phyloP scores from a whole-genome alignment of 331 rosid species.

The Quercus lobata region DNA sequence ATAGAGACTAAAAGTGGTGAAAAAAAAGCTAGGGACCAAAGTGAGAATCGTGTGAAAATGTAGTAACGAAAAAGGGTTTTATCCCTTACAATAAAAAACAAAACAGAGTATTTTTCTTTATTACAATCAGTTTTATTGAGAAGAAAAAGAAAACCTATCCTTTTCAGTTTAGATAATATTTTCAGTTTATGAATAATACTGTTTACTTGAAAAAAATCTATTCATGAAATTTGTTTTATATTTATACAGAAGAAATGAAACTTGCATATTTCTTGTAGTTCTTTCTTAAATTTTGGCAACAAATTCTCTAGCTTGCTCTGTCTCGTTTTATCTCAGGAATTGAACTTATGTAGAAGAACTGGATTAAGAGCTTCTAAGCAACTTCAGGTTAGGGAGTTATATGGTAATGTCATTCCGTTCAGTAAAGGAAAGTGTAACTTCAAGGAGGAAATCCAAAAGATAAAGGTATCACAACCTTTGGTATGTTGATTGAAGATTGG shows the following conservation, averaged over 20 bases:
- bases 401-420: slow-evolving; percentile 49
- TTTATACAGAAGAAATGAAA: not conserved
- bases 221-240: too few species aligned
- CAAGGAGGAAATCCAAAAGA: slow-evolving; percentile 58
- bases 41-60: too few species aligned
- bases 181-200: not conserved
- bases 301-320: not conserved
- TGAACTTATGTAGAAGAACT: slow-evolving; percentile 19
- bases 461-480: slow-evolving; percentile 56
- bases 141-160: not conserved
- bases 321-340: slow-evolving; percentile 30
- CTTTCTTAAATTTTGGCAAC: not conserved
- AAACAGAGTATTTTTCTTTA: not conserved
- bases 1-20: too few species aligned
- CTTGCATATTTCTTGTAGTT: not conserved
- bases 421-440: slow-evolving; percentile 45
- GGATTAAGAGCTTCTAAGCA: slow-evolving; percentile 39
- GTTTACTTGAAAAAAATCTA: too few species aligned
- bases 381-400: slow-evolving; percentile 75
- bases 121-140: not conserved
- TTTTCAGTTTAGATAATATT: not conserved
- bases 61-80: too few species aligned
- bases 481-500: slow-evolving; percentile 34
- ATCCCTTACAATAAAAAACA: too few species aligned
- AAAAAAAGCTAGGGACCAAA: too few species aligned